Evolutionary conservation across 2,329 filamentous ascomycete species (phyloP).

Genomic region (Didymella sp.): DNA sequence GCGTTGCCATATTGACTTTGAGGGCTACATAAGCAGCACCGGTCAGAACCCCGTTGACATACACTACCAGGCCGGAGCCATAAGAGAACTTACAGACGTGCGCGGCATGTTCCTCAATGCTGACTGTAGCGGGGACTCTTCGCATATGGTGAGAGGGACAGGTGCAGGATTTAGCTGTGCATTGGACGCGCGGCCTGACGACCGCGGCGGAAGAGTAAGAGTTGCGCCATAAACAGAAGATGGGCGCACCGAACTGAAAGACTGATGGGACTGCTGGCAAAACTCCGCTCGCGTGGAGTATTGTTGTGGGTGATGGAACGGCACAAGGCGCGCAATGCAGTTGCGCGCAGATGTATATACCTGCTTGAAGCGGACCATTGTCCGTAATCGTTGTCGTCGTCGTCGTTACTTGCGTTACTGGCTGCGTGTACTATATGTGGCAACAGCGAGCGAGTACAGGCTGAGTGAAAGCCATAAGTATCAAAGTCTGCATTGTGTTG

Average conservation of each 20-base stretch:
- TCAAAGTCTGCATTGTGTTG: not conserved
- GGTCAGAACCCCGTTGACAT: slow-evolving; percentile 2
- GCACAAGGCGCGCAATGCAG: not conserved
- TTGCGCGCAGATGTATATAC: not conserved
- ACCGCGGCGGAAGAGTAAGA: not conserved
- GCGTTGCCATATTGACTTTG: slow-evolving; percentile 14
- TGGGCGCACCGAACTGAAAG: not conserved
- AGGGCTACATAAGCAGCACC: slow-evolving; percentile 2
- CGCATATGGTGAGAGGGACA: not conserved
- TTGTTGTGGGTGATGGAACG: not conserved
- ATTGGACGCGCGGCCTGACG: not conserved
- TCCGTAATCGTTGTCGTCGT: not conserved
- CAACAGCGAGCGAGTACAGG: not conserved
- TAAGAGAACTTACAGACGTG: slow-evolving; percentile 2
- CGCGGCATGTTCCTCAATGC: not conserved
- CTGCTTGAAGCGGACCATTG: not conserved
- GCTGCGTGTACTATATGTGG: not conserved
- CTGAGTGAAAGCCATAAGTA: not conserved
- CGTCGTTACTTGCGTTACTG: not conserved
- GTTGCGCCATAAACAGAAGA: not conserved
- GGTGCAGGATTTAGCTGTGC: not conserved
- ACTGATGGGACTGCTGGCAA: not conserved
- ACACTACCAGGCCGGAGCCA: slow-evolving; percentile 6
- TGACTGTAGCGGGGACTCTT: not conserved
- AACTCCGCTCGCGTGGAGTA: not conserved